These are phyloP conservation scores for Phaeosphaeriaceae sp. DNA, from an alignment of 2,329 filamentous ascomycete genomes.

Conservation along the genomic window DNA sequence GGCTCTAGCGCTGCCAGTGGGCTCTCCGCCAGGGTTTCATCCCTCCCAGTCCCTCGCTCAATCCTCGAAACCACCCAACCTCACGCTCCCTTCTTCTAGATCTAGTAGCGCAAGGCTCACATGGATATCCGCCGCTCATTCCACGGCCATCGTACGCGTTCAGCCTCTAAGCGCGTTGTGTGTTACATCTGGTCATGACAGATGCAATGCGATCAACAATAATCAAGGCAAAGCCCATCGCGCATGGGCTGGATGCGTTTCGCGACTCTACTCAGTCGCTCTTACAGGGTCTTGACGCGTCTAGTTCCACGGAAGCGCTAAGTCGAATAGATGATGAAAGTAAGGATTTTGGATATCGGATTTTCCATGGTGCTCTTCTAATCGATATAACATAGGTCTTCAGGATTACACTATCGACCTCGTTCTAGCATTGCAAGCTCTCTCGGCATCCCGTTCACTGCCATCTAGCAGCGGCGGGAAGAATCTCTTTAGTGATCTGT, in stretches of 20 bases:
- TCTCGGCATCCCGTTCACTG: too few relatives aligned
- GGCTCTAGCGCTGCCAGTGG: too few relatives aligned
- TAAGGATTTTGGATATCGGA: background rate
- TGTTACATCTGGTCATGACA: background rate
- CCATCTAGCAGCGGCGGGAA: too few relatives aligned
- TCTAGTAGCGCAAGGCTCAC: background rate
- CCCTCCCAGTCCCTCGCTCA: background rate
- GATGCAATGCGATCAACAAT: background rate
- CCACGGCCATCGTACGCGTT: background rate
- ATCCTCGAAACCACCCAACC: background rate
- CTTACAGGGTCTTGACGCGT: background rate
- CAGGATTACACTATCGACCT: too few relatives aligned
- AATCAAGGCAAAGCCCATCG: slow-evolving; percentile 42
- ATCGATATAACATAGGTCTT: background rate
- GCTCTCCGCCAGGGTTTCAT: too few relatives aligned
- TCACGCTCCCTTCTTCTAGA: background rate
- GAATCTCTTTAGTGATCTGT: too few relatives aligned
- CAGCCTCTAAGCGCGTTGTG: background rate
- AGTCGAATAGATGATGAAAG: slow-evolving; percentile 1
- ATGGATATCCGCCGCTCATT: background rate
- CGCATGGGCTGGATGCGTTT: slow-evolving; percentile 11
- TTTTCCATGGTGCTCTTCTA: background rate
- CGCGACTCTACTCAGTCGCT: slow-evolving; percentile 7
- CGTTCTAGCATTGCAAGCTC: too few relatives aligned
- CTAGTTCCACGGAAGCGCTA: background rate